Percentiles rank a stretch among this genome's conserved stretches.
These are phyloP conservation scores for Aphanomyces cochlioides DNA, from an alignment of 352 stramenopile species.

Conservation along the genomic window DNA sequence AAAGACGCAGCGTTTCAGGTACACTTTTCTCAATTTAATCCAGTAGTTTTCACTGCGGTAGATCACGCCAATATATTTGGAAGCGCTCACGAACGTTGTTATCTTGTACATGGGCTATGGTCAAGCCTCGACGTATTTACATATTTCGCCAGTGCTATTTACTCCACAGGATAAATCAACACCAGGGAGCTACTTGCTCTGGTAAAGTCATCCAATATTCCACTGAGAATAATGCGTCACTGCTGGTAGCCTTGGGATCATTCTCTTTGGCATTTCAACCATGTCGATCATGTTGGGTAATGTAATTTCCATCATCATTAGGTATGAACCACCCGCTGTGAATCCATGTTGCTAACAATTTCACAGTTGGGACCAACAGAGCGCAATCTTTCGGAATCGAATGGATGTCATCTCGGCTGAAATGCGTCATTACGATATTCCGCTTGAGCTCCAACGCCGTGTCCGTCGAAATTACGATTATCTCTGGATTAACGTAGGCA, in stretches of 20 bases:
- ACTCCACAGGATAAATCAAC: conserved; percentile 40
- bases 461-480: conserved; percentile 81
- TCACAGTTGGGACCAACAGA: conserved; percentile 73
- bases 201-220: conserved; percentile 1
- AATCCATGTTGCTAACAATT: not conserved
- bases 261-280: conserved; percentile 65
- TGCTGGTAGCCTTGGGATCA: conserved; percentile 49
- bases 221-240: conserved; percentile 9
- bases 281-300: conserved; percentile 78
- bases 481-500: conserved; percentile 75
- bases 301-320: conserved; percentile 58
- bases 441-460: conserved; percentile 62
- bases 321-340: not conserved
- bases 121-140: conserved; percentile 56
- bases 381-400: conserved; percentile 68
- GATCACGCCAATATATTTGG: conserved; percentile 65
- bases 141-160: conserved; percentile 49
- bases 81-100: conserved; percentile 67
- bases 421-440: conserved; percentile 79
- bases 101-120: conserved; percentile 79
- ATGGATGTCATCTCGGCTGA: conserved; percentile 84
- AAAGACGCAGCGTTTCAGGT: not conserved
- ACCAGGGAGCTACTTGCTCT: conserved; percentile 52
- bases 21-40: conserved; percentile 8
- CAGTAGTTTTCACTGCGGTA: not conserved